Base-by-base conservation (phyloP, 1,284 basidiomycete genomes). In the Inonotus hispidus region DNA sequence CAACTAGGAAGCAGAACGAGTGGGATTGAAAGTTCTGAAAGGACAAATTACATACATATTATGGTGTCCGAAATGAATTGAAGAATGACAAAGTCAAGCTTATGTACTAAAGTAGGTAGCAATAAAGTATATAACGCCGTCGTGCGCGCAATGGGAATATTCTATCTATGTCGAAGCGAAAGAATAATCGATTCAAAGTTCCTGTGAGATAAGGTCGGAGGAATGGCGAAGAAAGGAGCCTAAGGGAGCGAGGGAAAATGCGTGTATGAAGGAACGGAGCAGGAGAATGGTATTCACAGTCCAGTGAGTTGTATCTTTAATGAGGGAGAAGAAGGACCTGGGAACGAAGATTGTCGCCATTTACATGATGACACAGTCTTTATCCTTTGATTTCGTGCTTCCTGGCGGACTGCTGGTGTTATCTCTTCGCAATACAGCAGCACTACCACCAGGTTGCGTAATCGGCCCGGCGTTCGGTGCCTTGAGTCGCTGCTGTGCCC, bases 361-460 rank as follows among this genome's bases (percentile, higher is more conserved):
- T 76, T 68, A 95, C 92, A 94, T 94, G 70, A 95, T 86, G 46
- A 92, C 74, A 71, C 92, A 95, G 56, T 92, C 90, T 72, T 89
- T 90, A 68, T 82, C 82, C 71, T 83, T 82, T 71, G 50, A 76
- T 75, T 53, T 79, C 78, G 64, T 84, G 76, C 66, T 81, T 76
- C 62, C 54, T n/a, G 43, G 58, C 75, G 65, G 85, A 77, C 67
- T 81, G 76, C 27, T 27, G 13, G 55, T 32, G 61, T 71, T 73
- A 53, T 69, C 68, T 41, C 72, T 68, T 55, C 68, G 65, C 14
- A 67, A 56, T 14, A 67, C 58, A 21, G 65, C 61, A 16, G 61
- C 66, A 39, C 61, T 61, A 21, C 63, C 65, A 19, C 65, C 65
- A 13, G 65, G 65, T 43, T 62, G 63, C 7, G 60, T 60, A 21